Conservation (phyloP, 768 basidiomycete species). For the Exidia glandulosa region DNA sequence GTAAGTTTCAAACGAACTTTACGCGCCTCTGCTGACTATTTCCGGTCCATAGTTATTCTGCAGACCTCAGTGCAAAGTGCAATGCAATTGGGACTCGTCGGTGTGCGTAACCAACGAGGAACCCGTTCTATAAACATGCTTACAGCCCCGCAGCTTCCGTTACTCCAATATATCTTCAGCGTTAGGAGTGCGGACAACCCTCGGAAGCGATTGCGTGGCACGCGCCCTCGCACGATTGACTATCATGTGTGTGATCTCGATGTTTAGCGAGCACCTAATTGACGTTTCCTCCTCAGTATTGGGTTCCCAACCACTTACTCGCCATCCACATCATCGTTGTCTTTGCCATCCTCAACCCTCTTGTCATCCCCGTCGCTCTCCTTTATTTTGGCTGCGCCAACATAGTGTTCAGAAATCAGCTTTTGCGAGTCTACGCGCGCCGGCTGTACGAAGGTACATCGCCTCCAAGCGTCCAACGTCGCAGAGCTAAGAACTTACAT, state of each 20-base stretch:
- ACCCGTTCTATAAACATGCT: too few relatives aligned
- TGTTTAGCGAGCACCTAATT: background rate
- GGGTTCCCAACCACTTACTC: constrained; percentile 19
- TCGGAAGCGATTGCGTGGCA: constrained; percentile 8
- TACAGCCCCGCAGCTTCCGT: constrained; percentile 4
- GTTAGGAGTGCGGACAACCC: constrained; percentile 7
- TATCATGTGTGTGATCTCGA: constrained; percentile 10
- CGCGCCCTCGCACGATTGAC: constrained; percentile 11
- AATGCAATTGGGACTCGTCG: constrained; percentile 1
- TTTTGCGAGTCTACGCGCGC: constrained; percentile 13
- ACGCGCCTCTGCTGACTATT: too few relatives aligned
- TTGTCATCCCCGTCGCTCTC: constrained; percentile 17
- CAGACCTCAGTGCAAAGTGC: background rate
- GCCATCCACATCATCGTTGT: constrained; percentile 16
- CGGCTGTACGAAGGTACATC: constrained; percentile 5
- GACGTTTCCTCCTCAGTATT: constrained; percentile 5
- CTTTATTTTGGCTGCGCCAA: constrained; percentile 14
- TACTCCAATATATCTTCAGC: constrained; percentile 8
- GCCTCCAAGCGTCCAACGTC: background rate
- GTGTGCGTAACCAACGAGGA: background rate
- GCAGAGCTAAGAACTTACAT: too few relatives aligned
- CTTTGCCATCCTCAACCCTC: constrained; percentile 24
- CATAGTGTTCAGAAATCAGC: constrained; percentile 17
- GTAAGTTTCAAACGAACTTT: constrained; percentile 11
- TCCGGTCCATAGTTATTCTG: constrained; percentile 11